These are phyloP conservation scores for Carallia brachiata DNA, from an alignment of 345 rosid genomes.

Conservation along the genomic window DNA sequence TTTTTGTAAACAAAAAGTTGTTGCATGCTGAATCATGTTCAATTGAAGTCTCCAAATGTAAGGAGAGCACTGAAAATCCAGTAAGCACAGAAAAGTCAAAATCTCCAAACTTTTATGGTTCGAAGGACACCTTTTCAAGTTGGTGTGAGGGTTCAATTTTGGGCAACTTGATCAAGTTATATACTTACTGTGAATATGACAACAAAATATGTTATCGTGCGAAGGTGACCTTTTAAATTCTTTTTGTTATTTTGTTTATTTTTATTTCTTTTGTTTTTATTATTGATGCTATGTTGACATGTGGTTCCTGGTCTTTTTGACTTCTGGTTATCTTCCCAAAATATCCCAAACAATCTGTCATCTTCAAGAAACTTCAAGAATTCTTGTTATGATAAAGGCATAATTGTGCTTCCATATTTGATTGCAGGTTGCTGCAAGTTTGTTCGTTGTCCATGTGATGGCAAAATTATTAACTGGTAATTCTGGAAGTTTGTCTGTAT, in stretches of 20 bases:
- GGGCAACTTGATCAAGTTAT: constrained; percentile 52
- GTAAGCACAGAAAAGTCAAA: constrained; percentile 31
- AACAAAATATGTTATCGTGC: constrained; percentile 43
- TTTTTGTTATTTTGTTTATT: background rate
- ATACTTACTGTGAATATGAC: constrained; percentile 54
- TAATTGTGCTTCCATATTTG: background rate
- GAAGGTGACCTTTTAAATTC: constrained; percentile 36
- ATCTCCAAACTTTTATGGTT: constrained; percentile 27
- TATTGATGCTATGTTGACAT: background rate
- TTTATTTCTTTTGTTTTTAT: too few relatives aligned
- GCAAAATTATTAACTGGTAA: constrained; percentile 56
- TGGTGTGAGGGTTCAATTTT: constrained; percentile 63
- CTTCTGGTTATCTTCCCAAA: background rate
- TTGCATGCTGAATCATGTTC: constrained; percentile 51
- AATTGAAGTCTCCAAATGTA: constrained; percentile 32
- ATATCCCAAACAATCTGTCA: background rate
- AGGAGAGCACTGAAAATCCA: constrained; percentile 31
- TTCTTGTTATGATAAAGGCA: background rate
- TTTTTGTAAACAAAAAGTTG: constrained; percentile 74
- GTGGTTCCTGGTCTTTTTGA: background rate
- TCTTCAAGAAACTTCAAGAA: too few relatives aligned
- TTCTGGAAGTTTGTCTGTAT: constrained; percentile 61
- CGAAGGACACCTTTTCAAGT: constrained; percentile 47
- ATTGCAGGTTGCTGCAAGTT: constrained; percentile 69
- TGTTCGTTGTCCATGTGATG: constrained; percentile 67